A percentile compares a stretch with the other conserved stretches of the same genome.
These are phyloP conservation scores for Canna indica DNA, from an alignment of 176 grass and related monocot species.

Conservation along the genomic window DNA sequence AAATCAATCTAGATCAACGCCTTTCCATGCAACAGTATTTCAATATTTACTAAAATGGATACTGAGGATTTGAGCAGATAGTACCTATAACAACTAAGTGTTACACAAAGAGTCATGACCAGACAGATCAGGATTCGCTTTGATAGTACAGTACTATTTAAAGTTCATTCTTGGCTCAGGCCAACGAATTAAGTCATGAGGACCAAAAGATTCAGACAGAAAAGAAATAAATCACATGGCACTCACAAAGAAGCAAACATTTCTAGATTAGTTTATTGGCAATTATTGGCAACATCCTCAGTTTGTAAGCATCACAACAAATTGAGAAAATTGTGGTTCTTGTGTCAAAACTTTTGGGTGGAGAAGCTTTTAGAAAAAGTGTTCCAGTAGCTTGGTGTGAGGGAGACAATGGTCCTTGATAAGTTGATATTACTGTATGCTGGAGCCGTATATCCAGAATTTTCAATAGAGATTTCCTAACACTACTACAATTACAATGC, in stretches of 20 bases:
- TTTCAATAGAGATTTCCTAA: too few species aligned
- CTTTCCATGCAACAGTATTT: not conserved
- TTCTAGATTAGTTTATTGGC: not conserved
- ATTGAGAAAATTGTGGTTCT: not conserved
- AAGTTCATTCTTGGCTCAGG: not conserved
- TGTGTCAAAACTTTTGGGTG: not conserved
- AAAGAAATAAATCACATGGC: not conserved
- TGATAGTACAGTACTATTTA: too few species aligned
- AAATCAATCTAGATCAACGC: not conserved
- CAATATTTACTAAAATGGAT: not conserved
- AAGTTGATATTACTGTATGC: too few species aligned
- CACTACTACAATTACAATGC: too few species aligned
- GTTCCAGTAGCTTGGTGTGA: not conserved
- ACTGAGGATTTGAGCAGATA: not conserved
- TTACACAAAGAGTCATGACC: not conserved
- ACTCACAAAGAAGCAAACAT: not conserved
- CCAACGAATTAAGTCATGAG: not conserved
- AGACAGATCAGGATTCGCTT: too few species aligned
- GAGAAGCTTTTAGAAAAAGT: not conserved
- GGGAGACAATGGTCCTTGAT: too few species aligned
- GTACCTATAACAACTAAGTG: not conserved
- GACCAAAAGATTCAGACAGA: not conserved
- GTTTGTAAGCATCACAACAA: not conserved
- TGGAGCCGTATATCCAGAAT: too few species aligned
- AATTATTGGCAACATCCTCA: not conserved